These are phyloP conservation scores for Fusarium cyanostomum DNA, from an alignment of 2,329 filamentous ascomycete species.

Conservation along the genomic window DNA sequence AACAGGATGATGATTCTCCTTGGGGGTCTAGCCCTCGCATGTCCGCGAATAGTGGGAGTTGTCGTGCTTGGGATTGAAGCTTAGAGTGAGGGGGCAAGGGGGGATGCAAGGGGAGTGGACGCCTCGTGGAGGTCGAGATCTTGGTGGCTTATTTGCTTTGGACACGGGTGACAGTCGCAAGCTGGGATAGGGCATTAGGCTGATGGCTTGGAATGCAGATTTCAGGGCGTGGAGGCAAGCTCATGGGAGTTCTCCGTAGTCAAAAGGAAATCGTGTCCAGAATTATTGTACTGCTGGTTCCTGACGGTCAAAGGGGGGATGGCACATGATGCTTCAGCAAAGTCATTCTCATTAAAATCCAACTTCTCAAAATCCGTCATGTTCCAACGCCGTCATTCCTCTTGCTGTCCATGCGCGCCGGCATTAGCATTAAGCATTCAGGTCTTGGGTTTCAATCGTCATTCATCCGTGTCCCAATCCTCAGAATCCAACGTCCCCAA, in stretches of 20 bases:
- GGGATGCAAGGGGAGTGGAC: background rate
- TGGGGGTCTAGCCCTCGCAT: no score
- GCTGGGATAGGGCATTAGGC: background rate
- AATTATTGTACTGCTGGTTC: conserved; percentile 6
- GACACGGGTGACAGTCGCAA: no score
- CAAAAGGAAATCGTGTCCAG: conserved; percentile 1
- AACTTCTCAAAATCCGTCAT: conserved; percentile 33
- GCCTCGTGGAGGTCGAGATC: conserved; percentile 1
- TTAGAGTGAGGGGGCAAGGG: background rate
- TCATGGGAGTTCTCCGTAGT: background rate
- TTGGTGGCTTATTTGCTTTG: background rate
- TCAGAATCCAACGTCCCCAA: background rate
- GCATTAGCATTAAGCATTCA: conserved; percentile 34
- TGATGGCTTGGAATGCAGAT: conserved; percentile 14
- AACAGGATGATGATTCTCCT: no score
- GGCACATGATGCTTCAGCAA: conserved; percentile 4
- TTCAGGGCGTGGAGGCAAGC: background rate
- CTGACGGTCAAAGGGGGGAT: conserved; percentile 2
- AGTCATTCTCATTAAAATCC: conserved; percentile 8
- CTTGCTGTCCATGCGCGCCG: conserved; percentile 26
- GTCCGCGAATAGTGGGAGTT: no score
- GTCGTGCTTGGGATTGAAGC: no score
- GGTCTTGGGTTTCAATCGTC: conserved; percentile 12
- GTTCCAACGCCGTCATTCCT: conserved; percentile 36
- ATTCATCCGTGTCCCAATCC: conserved; percentile 8